Evolutionary conservation across 331 rosid genomes (phyloP), one percentile per base, ranked within the genome.

Genomic region (Rhamnella rubrinervis): DNA sequence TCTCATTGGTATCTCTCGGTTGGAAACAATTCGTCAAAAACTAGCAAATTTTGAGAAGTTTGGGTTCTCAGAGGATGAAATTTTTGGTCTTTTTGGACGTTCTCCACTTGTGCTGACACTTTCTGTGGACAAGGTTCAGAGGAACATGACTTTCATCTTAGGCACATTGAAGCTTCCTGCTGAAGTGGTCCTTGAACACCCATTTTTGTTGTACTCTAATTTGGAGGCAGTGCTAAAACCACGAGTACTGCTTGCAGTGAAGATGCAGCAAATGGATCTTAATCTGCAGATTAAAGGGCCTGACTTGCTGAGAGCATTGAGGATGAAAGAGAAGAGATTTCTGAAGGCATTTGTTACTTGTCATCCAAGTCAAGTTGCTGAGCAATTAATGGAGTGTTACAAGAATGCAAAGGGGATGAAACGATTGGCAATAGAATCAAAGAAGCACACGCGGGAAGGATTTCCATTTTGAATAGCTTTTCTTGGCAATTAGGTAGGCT

Each of bases 281-380:
- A 58, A 55, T 59, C 13, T 61, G 62, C 75, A 78, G 72, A 55
- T 81, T 44, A 58, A 62, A 46, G 79, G 66, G 25, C 53, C 72
- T 15, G 40, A 55, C 1, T 44, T 87, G 51, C 35, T 82, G 65
- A 78, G 62, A 8, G 83, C 87, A 6, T 63, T 89, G 81, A 83
- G 96, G 87, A 92, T 92, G 98, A 52, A 71, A 19, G 96, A 92
- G 82, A 71, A 72, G 77, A 87, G 88, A 78, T 89, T 92, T 74
- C 26, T 89, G 12, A 69, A 80, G 16, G 21, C 37, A 16, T 89
- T 77, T 75, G 52, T 92, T 40, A 55, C 71, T 40, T 78, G 82
- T 63, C 96, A 87, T 37, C 75, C 70, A 1, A 28, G 81, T 72
- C 89, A 85, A 65, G 81, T 83, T 67, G 92, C 89, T 49, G 67